A percentile compares a stretch with the other conserved stretches of the same genome.
phyloP scores from a whole-genome alignment of 257 asterid genomes.

The Fraxinus excelsior region DNA sequence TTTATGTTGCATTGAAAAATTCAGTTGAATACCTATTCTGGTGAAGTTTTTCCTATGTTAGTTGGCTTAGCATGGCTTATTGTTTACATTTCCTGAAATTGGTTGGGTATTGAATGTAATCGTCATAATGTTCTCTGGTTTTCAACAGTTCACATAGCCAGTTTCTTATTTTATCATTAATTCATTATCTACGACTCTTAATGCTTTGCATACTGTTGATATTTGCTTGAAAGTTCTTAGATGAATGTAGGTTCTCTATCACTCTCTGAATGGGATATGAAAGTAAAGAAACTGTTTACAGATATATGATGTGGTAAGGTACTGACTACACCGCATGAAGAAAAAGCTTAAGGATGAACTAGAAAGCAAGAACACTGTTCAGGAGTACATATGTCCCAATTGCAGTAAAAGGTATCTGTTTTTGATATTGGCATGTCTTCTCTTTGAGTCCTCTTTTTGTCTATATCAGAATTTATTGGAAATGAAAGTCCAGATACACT shows the following conservation, averaged over 20 bases:
- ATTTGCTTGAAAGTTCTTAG: slow-evolving; percentile 21
- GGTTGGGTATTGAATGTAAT: slow-evolving; percentile 1
- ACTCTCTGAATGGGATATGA: neutral
- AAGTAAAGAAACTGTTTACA: slow-evolving; percentile 36
- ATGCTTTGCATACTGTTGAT: slow-evolving; percentile 5
- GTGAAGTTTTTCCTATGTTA: neutral
- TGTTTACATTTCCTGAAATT: slow-evolving; percentile 2
- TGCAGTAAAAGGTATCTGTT: slow-evolving; percentile 73
- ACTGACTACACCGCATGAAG: slow-evolving; percentile 89
- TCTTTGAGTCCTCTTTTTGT: slow-evolving; percentile 19
- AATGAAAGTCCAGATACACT: slow-evolving; percentile 58
- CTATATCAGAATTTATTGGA: slow-evolving; percentile 16
- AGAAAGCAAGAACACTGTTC: slow-evolving; percentile 87
- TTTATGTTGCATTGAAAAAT: neutral
- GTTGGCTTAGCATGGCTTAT: neutral
- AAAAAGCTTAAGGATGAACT: slow-evolving; percentile 91
- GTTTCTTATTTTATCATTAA: slow-evolving; percentile 15
- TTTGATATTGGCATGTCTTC: neutral
- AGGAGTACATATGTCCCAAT: slow-evolving; percentile 84
- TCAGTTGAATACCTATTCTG: neutral
- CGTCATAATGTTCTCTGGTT: neutral
- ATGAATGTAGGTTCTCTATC: slow-evolving; percentile 2
- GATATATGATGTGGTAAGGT: slow-evolving; percentile 92
- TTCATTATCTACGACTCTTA: neutral
- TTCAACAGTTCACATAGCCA: neutral